A percentile compares a stretch with the other conserved stretches of the same genome.
Conservation (phyloP, 306 rosid genomes). For the Pyrus communis region DNA sequence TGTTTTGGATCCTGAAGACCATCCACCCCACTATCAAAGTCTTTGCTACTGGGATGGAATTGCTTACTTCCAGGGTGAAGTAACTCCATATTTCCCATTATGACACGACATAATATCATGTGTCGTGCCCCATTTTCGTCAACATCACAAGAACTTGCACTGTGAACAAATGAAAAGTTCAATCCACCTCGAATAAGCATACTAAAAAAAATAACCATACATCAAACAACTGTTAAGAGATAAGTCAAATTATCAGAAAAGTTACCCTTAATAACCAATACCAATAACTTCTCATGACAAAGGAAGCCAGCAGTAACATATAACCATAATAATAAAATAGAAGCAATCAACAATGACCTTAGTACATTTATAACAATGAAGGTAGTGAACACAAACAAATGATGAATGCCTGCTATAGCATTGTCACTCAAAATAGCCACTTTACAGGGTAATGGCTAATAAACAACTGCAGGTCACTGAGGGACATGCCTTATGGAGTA, state of each 20-base stretch:
- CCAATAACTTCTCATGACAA: not conserved
- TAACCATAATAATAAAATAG: not conserved
- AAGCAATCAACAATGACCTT: not conserved
- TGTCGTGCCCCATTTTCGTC: slow-evolving; percentile 70
- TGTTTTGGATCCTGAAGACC: slow-evolving; percentile 52
- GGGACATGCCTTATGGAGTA: not conserved
- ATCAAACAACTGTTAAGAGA: not conserved
- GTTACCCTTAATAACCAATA: not conserved
- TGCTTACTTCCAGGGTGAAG: slow-evolving; percentile 56
- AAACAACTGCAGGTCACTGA: not conserved
- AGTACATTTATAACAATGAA: not conserved
- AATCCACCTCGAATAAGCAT: slow-evolving; percentile 22
- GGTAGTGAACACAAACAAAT: not conserved
- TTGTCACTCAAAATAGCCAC: not conserved
- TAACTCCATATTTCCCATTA: slow-evolving; percentile 75
- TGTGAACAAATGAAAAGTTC: slow-evolving; percentile 38
- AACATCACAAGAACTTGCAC: slow-evolving; percentile 68
- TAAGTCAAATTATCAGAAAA: not conserved
- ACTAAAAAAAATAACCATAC: not conserved
- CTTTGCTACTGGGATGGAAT: slow-evolving; percentile 58
- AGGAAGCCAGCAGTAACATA: not conserved
- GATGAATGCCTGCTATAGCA: not conserved
- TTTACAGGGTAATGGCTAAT: not conserved
- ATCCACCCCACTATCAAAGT: slow-evolving; percentile 86
- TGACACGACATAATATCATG: slow-evolving; percentile 71